Base-by-base conservation (phyloP, 2,329 filamentous ascomycete genomes). In the Arthrobotrys musiformis region DNA sequence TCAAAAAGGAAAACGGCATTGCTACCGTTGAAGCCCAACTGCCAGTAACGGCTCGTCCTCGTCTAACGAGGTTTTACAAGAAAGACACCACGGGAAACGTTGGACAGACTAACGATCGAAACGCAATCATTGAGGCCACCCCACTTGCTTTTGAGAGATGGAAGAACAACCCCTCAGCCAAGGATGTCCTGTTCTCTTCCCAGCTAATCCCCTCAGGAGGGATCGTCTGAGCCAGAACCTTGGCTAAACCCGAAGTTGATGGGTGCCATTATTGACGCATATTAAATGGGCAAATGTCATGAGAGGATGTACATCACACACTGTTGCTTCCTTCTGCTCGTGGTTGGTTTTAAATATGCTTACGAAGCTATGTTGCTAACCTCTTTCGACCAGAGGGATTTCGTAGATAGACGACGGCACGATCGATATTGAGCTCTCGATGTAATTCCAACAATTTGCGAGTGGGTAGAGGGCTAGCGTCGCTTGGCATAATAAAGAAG, bases 341-440 rank as follows among this genome's bases (percentile, higher is more conserved):
- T 46, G 46, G 19, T 69, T 33, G 46, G 30, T 70, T 61, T 40
- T 37, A 56, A 22, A 56, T 26, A 24, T 56, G 46, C 42, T 54
- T n/a, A 46, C 30, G 42, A 42, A 42, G 46, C n/a, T n/a, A 33
- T 56, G 17, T 24, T 52, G 40, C 72, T 76, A 76, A 63, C 64
- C 56, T 42, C 17, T 76, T 76, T 76, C 42, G 72, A 64, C 42
- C 37, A 68, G 19, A 61, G 68, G 70, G 48, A 62, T 70, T 70
- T 61, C 4, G 24, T 40, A 42, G 61, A 63, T 50, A 28, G 40
- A 73, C 42, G 19, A 69, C 63, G 72, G 72, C 54, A 64, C 40
- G 60, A 64, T 76, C 64, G 40, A 52, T 63, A 70, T 60, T n/a
- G 70, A 74, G 70, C 70, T 74, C 70, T 74, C 58, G 56, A 64